Percentiles rank a stretch among this genome's conserved stretches.
Evolutionary conservation across 345 rosid species (phyloP).

Genomic region (Laguncularia racemosa): DNA sequence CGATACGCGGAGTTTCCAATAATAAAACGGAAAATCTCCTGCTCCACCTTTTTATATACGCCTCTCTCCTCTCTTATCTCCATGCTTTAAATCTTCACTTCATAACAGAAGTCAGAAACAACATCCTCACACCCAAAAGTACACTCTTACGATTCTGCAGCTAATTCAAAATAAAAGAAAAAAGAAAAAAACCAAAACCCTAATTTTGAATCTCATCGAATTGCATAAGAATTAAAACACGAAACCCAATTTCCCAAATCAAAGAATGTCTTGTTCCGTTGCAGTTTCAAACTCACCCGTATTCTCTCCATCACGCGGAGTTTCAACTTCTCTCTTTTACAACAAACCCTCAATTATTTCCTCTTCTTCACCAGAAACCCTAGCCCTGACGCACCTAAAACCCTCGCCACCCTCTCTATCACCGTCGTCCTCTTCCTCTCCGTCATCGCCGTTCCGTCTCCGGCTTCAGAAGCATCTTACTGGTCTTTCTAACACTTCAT

Average conservation of each 20-base stretch:
- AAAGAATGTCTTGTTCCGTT: conserved; percentile 59
- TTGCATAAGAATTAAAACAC: not conserved
- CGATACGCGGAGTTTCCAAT: too few species aligned
- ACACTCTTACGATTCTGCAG: too few species aligned
- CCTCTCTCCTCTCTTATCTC: too few species aligned
- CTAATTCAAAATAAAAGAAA: too few species aligned
- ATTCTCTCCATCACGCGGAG: conserved; percentile 53
- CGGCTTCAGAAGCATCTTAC: conserved; percentile 54
- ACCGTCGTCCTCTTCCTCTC: conserved; percentile 45
- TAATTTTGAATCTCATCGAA: not conserved
- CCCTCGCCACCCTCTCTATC: conserved; percentile 26
- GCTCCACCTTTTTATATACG: too few species aligned
- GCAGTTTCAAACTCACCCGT: conserved; percentile 74
- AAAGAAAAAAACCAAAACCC: too few species aligned
- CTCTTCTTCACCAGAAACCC: conserved; percentile 34
- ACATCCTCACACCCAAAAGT: too few species aligned
- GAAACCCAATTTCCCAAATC: conserved; percentile 1
- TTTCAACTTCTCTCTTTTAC: conserved; percentile 44
- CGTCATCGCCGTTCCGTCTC: conserved; percentile 58
- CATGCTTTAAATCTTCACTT: too few species aligned
- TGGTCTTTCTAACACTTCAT: conserved; percentile 18
- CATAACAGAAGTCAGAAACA: too few species aligned
- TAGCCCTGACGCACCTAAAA: conserved; percentile 42
- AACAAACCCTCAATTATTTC: conserved; percentile 29
- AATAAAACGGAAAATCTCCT: too few species aligned